Evolutionary conservation across 208 protist species (phyloP), one percentile per base, ranked within the genome.

Genomic region (Crithidia sp.): DNA sequence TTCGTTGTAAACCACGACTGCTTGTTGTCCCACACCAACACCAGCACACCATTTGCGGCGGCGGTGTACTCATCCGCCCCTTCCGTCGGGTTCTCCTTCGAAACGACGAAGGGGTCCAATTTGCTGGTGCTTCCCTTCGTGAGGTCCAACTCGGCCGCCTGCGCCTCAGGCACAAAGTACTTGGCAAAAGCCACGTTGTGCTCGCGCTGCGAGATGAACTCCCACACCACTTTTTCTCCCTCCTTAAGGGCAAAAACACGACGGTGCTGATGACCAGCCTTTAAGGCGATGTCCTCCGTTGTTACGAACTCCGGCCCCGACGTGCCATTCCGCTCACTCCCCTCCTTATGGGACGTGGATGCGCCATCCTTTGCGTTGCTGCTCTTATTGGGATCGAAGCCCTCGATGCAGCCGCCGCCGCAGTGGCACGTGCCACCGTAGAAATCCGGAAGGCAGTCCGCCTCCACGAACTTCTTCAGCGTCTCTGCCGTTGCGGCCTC

Each of bases 341-440:
- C 39, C 52, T 69, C 5, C 37, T 39, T 52, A 13, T 5, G 7
- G 2, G 50, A 47, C 4, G 16, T 7, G 37, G 64, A 47, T n/a
- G 10, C 50, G 52, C 13, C 7, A 3, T 28, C 17, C 10, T 56
- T 56, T 28, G 39, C 9, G 17, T n/a, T 39, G 44, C 8, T 66
- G 61, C 52, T 17, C 61, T 62, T 39, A 2, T 78, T 58, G 4
- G 85, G 75, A 56, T 82, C 73, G 70, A 72, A 81, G 44, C 50
- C 59, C 2, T 56, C 60, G 19, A 87, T 68, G 67, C 85, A 91
- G 63, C 77, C 58, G 50, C 60, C 68, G 40, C 74, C 68, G 67
- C 86, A 91, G 49, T 67, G 47, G 57, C 86, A 91, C 7, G 76
- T 61, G 13, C 86, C 86, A 9, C 86, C 86, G 36, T 87, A 77